A percentile compares a stretch with the other conserved stretches of the same genome.
Evolutionary conservation across 2,329 filamentous ascomycete species (phyloP).

Genomic region (Penicillium crustosum): DNA sequence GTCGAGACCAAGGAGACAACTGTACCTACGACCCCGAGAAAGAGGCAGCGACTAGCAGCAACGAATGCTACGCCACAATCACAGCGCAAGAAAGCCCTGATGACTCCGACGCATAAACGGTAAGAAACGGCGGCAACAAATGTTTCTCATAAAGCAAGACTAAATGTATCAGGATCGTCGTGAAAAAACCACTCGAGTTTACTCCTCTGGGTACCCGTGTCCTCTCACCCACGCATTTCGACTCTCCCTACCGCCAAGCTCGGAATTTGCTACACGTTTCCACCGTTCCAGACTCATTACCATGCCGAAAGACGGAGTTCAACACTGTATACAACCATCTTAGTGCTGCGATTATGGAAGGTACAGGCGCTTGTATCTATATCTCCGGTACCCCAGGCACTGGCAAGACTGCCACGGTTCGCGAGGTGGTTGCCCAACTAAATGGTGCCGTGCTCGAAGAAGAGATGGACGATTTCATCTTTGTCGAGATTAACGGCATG

Average conservation of each 20-base stretch:
- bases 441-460: slow-evolving; percentile 85
- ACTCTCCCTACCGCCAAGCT: slow-evolving; percentile 87
- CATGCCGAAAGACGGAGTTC: slow-evolving; percentile 91
- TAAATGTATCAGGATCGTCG: slow-evolving; percentile 52
- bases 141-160: slow-evolving; percentile 20
- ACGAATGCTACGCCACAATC: slow-evolving; percentile 45
- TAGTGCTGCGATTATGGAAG: slow-evolving; percentile 89
- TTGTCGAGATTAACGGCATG: slow-evolving; percentile 99
- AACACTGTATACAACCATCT: slow-evolving; percentile 88
- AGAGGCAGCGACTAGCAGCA: slow-evolving; percentile 54
- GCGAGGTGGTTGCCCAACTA: slow-evolving; percentile 86
- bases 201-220: slow-evolving; percentile 89
- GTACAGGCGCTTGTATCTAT: slow-evolving; percentile 94
- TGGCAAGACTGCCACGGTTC: slow-evolving; percentile 94
- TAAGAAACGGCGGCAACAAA: slow-evolving; percentile 22
- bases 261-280: slow-evolving; percentile 89
- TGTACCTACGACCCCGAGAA: slow-evolving; percentile 54
- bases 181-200: slow-evolving; percentile 90
- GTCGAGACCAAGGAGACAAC: slow-evolving; percentile 38
- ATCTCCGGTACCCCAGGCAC: slow-evolving; percentile 98
- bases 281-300: slow-evolving; percentile 82
- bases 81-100: slow-evolving; percentile 47
- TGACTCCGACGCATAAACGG: slow-evolving; percentile 66
- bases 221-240: slow-evolving; percentile 70
- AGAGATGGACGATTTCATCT: slow-evolving; percentile 96